Percentiles rank a stretch among this genome's conserved stretches.
These are phyloP conservation scores for Pseudomonodictys pantanalensis DNA, from an alignment of 495 filamentous ascomycete genomes.

Conservation along the genomic window DNA sequence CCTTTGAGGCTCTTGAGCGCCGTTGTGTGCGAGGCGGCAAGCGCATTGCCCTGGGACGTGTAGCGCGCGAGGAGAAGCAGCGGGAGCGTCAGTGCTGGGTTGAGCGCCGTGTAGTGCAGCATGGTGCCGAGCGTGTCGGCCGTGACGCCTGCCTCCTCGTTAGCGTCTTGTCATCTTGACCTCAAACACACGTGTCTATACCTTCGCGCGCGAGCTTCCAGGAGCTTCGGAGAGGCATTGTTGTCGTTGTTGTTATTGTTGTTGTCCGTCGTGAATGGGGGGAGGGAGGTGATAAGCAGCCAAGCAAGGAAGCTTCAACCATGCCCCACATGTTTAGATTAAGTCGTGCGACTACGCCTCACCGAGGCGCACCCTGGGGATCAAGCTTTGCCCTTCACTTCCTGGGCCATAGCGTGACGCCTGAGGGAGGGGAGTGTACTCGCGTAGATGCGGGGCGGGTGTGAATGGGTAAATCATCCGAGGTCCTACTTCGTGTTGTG, in stretches of 20 bases:
- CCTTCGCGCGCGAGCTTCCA: constrained; percentile 37
- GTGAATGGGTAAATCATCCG: no score
- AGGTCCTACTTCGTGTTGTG: no score
- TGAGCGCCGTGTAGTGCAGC: constrained; percentile 56
- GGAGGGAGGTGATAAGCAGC: neutral
- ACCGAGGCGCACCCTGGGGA: no score
- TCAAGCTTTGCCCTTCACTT: no score
- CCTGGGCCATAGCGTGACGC: no score
- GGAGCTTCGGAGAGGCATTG: constrained; percentile 35
- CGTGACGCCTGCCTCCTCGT: constrained; percentile 54
- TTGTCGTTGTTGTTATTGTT: constrained; percentile 2
- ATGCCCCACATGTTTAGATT: no score
- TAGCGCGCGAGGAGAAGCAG: constrained; percentile 58
- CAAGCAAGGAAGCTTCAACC: no score
- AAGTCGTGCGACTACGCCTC: no score
- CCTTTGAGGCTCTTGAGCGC: constrained; percentile 41
- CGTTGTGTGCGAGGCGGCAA: constrained; percentile 49
- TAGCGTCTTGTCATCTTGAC: neutral
- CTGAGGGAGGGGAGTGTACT: no score
- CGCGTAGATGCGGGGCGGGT: no score
- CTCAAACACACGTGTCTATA: neutral
- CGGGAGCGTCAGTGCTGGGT: constrained; percentile 59
- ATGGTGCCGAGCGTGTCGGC: constrained; percentile 56
- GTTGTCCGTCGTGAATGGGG: neutral
- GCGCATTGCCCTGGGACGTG: constrained; percentile 54